Base-by-base conservation (phyloP, 2,329 filamentous ascomycete genomes). In the Fusarium keratoplasticum region DNA sequence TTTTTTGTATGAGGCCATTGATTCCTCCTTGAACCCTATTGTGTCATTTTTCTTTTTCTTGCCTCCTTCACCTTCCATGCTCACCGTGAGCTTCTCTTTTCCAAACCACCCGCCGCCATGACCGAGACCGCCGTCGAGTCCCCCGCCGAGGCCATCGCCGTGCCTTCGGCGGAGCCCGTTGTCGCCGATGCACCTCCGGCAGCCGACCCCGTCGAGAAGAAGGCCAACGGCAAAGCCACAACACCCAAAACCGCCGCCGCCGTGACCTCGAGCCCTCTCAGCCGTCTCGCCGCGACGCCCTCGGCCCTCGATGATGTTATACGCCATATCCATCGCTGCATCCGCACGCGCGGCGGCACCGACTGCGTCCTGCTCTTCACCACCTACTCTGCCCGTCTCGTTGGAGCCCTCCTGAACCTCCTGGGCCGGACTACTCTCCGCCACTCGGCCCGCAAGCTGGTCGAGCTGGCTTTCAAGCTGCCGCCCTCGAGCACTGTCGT, bases 301-400 rank as follows among this genome's bases (percentile, higher is more conserved):
- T 72, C 72, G 29, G 73, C 71, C 77, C 38, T 85, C 76, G 89
- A 91, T 79, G 84, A 82, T 80, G 88, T 90, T 80, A 81, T 92
- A 71, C 80, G 85, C 29, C 87, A 88, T 81, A 85, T 91, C 58
- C 84, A 87, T 79, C 90, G 90, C 74, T 89, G 93, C 79, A 86
- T 95, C 76, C 88, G 90, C 73, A 93, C 92, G 11, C 90, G 93
- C 52, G 82, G 88, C 38, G 93, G 93, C 78, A 90, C 92, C 81
- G 93, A 95, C 83, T 88, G 89, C 58, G 86, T 91, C 71, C 90
- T 95, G 76, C 88, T 92, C 72, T 89, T 92, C 75, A 81, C 92
- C 71, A 90, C 91, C 84, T 96, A 95, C 85, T 84, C 87, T 68
- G 87, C 92, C 64, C 90, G 89, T 70, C 82, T 92, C 64, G 78